Evolutionary conservation across 148 eudicot species (phyloP).

Genomic region (Selenicereus undatus): DNA sequence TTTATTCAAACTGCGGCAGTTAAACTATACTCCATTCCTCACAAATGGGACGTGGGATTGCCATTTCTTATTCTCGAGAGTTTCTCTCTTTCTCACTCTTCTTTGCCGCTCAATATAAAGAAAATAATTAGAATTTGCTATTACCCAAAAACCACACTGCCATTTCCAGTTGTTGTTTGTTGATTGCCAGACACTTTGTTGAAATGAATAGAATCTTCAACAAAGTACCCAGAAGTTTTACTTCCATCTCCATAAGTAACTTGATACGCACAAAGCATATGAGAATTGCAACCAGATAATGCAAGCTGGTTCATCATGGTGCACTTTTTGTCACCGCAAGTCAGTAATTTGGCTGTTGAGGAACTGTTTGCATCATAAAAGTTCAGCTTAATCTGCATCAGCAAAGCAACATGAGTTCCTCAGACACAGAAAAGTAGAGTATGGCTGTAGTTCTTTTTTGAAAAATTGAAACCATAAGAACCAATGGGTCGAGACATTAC

Average conservation of each 20-base stretch:
- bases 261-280: conserved; percentile 52
- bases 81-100: not conserved
- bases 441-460: not conserved
- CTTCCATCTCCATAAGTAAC: conserved; percentile 91
- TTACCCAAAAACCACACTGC: conserved; percentile 62
- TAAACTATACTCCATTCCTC: not conserved
- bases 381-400: conserved; percentile 50
- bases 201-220: conserved; percentile 46
- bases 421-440: not conserved
- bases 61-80: not conserved
- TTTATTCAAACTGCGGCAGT: not conserved
- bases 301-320: conserved; percentile 39
- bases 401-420: conserved; percentile 10
- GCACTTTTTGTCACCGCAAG: conserved; percentile 67
- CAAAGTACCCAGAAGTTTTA: conserved; percentile 67
- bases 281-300: conserved; percentile 45
- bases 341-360: conserved; percentile 38
- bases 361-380: conserved; percentile 65
- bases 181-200: conserved; percentile 55
- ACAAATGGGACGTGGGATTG: not conserved
- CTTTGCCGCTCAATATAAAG: not conserved
- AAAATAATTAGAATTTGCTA: conserved; percentile 2
- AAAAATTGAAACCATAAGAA: conserved; percentile 7
- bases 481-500: conserved; percentile 21
- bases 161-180: conserved; percentile 44